Base-by-base conservation (phyloP, 768 basidiomycete species). In the Mycena chlorophos region DNA sequence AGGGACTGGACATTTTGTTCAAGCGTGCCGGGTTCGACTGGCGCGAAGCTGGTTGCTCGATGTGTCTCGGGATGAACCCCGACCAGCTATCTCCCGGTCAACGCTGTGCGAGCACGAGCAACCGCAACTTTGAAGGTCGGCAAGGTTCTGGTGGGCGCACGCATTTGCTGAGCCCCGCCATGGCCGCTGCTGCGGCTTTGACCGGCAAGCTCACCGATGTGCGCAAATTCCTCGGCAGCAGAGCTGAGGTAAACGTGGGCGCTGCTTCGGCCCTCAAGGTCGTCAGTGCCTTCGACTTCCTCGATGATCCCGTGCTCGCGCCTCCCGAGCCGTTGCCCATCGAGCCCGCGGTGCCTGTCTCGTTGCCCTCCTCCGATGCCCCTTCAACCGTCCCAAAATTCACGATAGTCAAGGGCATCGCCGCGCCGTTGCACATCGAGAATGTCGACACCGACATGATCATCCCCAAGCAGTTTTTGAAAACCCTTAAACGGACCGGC, bases 31-130 rank as follows among this genome's bases (percentile, higher is more conserved):
- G 93, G 28, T 96, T 94, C 66, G 93, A 96, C 66, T 95, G 93
- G 93, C 83, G 93, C 49, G 93, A 96, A 71, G 93, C 93, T 28
- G 93, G 93, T 29, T 96, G 93, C 68, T 96, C 93, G 16, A 96
- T 96, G 93, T 96, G 93, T 73, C 72, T 96, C 62, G 93, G 92
- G 38, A 96, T 96, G 93, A 96, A 96, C 71, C 90, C 92, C 13
- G 93, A 96, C 71, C 91, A 94, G 66, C 76, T 96, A 48, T 78
- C 81, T 17, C 90, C 91, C 2, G 86, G 88, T 14, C 81, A 88
- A 66, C 87, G 93, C 40, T 95, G 93, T 65, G 93, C 93, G 10
- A 92, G 90, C 62, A 95, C 93, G 31, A 92, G 90, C 64, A 94
- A 95, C 73, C 84, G 93, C 55, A 95, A 96, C 74, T 94, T 96